phyloP scores from a whole-genome alignment of 176 grass and related monocot genomes.

The Aegilops sharonensis region DNA sequence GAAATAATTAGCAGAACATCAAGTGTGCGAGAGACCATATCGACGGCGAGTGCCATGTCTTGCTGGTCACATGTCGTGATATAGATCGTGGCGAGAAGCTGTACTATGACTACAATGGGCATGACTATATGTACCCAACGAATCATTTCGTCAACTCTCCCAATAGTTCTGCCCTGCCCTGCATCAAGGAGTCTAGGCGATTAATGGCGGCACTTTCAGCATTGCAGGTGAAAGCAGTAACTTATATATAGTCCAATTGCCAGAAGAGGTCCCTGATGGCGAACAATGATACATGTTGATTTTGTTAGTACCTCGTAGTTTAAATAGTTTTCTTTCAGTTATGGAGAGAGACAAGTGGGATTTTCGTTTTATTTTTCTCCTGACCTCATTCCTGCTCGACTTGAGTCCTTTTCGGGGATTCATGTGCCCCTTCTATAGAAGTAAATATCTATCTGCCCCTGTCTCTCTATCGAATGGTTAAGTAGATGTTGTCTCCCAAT shows the following conservation, averaged over 20 bases:
- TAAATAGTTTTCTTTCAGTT: neutral
- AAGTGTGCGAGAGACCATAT: constrained; percentile 81
- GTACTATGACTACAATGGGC: constrained; percentile 92
- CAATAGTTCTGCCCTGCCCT: constrained; percentile 15
- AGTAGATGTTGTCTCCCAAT: too few species aligned
- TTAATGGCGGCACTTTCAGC: constrained; percentile 35
- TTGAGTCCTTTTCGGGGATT: too few species aligned
- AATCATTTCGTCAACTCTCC: constrained; percentile 59
- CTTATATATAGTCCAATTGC: constrained; percentile 25
- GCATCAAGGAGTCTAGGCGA: constrained; percentile 12
- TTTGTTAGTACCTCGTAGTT: neutral
- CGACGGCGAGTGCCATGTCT: constrained; percentile 65
- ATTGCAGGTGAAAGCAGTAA: constrained; percentile 27
- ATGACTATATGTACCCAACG: constrained; percentile 76
- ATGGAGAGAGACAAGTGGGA: constrained; percentile 22
- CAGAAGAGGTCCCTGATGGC: neutral
- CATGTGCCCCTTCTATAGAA: too few species aligned
- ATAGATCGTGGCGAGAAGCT: constrained; percentile 72
- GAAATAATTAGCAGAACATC: constrained; percentile 72
- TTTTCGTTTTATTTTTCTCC: constrained; percentile 5
- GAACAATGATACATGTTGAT: constrained; percentile 8
- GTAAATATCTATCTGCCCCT: too few species aligned
- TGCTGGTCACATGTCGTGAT: constrained; percentile 80
- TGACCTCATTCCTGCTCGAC: neutral
- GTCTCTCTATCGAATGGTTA: too few species aligned